Conservation (phyloP, 1,139 yeast species). For the Yamadazyma sp. region DNA sequence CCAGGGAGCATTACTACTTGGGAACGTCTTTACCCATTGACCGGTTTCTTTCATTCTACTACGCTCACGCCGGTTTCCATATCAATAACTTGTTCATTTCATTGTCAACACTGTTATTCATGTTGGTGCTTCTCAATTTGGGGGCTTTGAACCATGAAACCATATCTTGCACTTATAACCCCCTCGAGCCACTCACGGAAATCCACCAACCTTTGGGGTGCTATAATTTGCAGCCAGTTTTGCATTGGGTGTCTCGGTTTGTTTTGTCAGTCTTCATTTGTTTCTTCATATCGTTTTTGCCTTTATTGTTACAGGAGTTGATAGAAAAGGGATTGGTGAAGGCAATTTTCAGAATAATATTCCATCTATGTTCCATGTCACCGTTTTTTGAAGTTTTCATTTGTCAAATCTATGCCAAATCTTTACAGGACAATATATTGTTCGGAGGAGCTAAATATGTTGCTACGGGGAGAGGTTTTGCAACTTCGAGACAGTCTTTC, state of each 20-base stretch:
- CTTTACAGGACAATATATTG: constrained; percentile 65
- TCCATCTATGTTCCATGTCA: constrained; percentile 70
- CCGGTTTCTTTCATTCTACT: constrained; percentile 78
- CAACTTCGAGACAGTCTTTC: constrained; percentile 67
- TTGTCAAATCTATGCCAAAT: constrained; percentile 77
- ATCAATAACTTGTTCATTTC: constrained; percentile 78
- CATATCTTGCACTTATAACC: constrained; percentile 52
- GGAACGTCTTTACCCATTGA: constrained; percentile 82
- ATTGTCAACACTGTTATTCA: constrained; percentile 69
- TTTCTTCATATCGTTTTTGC: constrained; percentile 80
- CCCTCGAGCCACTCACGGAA: constrained; percentile 53
- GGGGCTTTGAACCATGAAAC: constrained; percentile 67
- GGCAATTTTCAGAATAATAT: constrained; percentile 57
- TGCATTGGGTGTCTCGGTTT: constrained; percentile 79
- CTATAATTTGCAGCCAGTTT: constrained; percentile 68
- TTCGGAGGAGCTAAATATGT: constrained; percentile 85
- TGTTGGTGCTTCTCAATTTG: constrained; percentile 64
- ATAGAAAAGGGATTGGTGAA: constrained; percentile 73
- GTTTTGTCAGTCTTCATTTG: constrained; percentile 81
- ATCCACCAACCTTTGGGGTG: constrained; percentile 71
- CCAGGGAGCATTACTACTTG: constrained; percentile 79
- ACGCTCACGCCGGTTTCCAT: constrained; percentile 92
- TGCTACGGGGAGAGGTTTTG: constrained; percentile 85
- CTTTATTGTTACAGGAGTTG: constrained; percentile 75
- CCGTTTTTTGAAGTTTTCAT: constrained; percentile 88